Evolutionary conservation across 352 stramenopile genomes (phyloP).

Genomic region (Blastocystis sp.): DNA sequence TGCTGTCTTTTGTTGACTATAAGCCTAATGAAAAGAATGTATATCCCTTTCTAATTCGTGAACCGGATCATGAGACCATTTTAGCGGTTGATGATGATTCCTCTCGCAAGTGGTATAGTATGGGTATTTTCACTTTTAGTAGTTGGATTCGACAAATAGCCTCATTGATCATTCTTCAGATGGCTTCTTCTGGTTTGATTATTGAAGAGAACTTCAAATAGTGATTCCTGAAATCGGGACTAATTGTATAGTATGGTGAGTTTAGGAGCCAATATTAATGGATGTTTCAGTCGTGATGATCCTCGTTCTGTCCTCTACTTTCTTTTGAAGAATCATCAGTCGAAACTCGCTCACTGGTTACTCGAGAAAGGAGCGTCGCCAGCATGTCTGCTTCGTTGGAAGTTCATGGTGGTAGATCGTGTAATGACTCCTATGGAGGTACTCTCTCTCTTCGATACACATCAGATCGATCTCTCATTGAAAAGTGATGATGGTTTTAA

Average conservation of each 20-base stretch:
- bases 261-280: slow-evolving; percentile 41
- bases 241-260: not conserved
- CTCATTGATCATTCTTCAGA: slow-evolving; percentile 28
- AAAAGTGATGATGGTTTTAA: slow-evolving; percentile 56
- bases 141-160: slow-evolving; percentile 41
- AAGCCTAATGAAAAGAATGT: slow-evolving; percentile 31
- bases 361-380: not conserved
- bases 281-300: slow-evolving; percentile 40
- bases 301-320: slow-evolving; percentile 11
- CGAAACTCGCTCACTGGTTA: not conserved
- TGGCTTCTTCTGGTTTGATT: slow-evolving; percentile 9
- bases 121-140: not conserved
- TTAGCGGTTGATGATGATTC: slow-evolving; percentile 35
- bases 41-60: slow-evolving; percentile 11
- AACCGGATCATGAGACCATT: not conserved
- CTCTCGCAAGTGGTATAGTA: not conserved
- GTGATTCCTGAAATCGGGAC: not conserved
- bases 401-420: slow-evolving; percentile 20
- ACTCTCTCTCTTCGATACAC: slow-evolving; percentile 10
- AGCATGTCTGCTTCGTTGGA: slow-evolving; percentile 45
- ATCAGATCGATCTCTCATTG: not conserved
- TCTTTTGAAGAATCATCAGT: not conserved
- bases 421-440: not conserved
- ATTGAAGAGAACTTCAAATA: slow-evolving; percentile 37
- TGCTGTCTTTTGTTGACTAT: not conserved